These are phyloP conservation scores for Coemansia sp. DNA, from an alignment of 371 early-diverging fungal species.

Conservation along the genomic window DNA sequence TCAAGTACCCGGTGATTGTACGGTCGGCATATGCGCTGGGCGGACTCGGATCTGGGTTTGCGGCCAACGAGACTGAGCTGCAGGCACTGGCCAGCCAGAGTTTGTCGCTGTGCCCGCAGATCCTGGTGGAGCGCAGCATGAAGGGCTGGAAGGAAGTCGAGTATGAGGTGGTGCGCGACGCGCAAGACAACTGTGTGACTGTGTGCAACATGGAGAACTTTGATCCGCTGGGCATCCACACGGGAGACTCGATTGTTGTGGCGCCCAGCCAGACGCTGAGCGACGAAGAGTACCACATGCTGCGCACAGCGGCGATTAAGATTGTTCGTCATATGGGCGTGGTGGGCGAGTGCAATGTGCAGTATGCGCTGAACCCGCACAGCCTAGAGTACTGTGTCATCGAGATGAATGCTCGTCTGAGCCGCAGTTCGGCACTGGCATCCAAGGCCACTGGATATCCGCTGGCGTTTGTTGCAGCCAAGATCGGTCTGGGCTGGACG, in stretches of 20 bases:
- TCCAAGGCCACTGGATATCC: constrained; percentile 96
- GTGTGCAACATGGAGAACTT: constrained; percentile 99
- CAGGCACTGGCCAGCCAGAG: constrained; percentile 72
- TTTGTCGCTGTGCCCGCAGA: constrained; percentile 78
- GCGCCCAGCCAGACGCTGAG: constrained; percentile 91
- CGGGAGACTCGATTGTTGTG: constrained; percentile 95
- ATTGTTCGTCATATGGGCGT: constrained; percentile 92
- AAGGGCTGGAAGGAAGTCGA: constrained; percentile 98
- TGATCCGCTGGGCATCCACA: constrained; percentile 93
- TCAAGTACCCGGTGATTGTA: constrained; percentile 90
- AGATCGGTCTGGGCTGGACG: constrained; percentile 82
- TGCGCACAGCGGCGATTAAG: constrained; percentile 90
- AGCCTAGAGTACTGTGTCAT: constrained; percentile 86
- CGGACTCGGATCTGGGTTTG: constrained; percentile 94
- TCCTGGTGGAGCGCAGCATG: constrained; percentile 91
- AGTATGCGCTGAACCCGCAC: constrained; percentile 89
- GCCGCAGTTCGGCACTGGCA: constrained; percentile 82
- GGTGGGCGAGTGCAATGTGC: constrained; percentile 96
- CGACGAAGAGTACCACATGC: constrained; percentile 93
- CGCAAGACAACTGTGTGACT: constrained; percentile 92
- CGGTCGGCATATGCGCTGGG: constrained; percentile 93
- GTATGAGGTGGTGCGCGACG: constrained; percentile 97
- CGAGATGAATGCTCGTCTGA: constrained; percentile 94
- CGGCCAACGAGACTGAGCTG: constrained; percentile 74
- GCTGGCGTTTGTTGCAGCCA: constrained; percentile 93